Evolutionary conservation across 495 filamentous ascomycete species (phyloP).

Genomic region (Talaromyces wortmannii): DNA sequence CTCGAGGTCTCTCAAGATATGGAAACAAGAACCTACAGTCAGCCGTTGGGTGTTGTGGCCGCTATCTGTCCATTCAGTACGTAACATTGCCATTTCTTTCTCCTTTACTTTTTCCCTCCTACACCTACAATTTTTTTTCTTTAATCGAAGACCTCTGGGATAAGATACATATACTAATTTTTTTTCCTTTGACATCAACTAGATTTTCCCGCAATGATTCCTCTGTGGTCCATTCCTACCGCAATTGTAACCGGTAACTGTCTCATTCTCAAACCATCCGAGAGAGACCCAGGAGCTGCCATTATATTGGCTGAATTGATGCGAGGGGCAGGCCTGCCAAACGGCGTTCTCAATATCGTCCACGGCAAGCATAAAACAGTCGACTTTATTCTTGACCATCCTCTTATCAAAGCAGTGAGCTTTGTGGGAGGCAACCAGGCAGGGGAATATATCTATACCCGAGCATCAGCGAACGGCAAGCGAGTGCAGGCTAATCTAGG

Average conservation of each 20-base stretch:
- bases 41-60: conserved; percentile 78
- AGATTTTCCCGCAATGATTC: neutral
- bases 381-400: conserved; percentile 83
- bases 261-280: conserved; percentile 79
- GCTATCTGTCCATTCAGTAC: conserved; percentile 75
- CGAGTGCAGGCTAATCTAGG: conserved; percentile 16
- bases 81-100: neutral
- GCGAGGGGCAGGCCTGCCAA: conserved; percentile 74
- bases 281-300: conserved; percentile 78
- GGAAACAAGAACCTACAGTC: conserved; percentile 76
- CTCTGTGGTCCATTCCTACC: neutral
- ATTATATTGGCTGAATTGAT: conserved; percentile 83
- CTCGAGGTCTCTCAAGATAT: conserved; percentile 87
- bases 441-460: conserved; percentile 75
- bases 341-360: conserved; percentile 76
- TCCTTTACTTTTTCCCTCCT: no score
- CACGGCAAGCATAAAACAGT: conserved; percentile 77
- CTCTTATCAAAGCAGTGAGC: conserved; percentile 75
- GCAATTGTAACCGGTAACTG: conserved; percentile 83
- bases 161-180: neutral
- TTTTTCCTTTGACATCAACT: neutral
- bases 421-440: conserved; percentile 86
- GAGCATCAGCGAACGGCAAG: conserved; percentile 22
- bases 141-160: neutral
- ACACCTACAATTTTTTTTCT: neutral